Evolutionary conservation across 805 yeast species (phyloP), one percentile per base, ranked within the genome.

Genomic region (Hanseniaspora nectarophila): DNA sequence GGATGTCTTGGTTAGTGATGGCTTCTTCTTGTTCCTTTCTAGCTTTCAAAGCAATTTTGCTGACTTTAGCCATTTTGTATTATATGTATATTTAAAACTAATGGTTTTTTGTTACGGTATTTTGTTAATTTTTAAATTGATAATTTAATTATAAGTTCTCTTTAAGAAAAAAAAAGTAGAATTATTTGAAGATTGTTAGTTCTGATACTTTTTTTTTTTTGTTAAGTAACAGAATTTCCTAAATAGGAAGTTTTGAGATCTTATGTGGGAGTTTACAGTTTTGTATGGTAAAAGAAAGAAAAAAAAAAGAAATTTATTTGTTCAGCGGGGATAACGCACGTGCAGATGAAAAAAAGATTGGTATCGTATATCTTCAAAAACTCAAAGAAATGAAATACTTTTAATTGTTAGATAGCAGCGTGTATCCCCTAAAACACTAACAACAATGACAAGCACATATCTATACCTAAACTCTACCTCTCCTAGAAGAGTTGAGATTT

Each of bases 401-500:
- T n/a, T n/a, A n/a, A n/a, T n/a, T n/a, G n/a, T n/a, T n/a, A n/a
- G n/a, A n/a, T n/a, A n/a, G n/a, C n/a, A n/a, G n/a, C n/a, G n/a
- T n/a, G n/a, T n/a, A n/a, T n/a, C n/a, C n/a, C n/a, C n/a, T n/a
- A n/a, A 12, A 35, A 18, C 23, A 20, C 23, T n/a, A 37, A 2
- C 26, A 39, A 40, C n/a, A 46, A 51, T 12, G 44, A 54, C 20
- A 59, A 54, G 34, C 60, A 64, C 4, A 68, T 89, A 42, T 24
- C 69, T 86, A 5, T 71, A 21, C n/a, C 12, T 90, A 6, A 96
- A 95, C 0, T 86, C 95, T 2, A 75, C 84, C 0, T 89, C 97
- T 0, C 90, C 94, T 2, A 72, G 96, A 55, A 69, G 98, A 54
- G 66, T 70, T 51, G 85, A 85, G 53, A 82, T 92, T n/a, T 60